phyloP scores from a whole-genome alignment of 2,329 filamentous ascomycete genomes.

The Arthrobotrys megalospora region DNA sequence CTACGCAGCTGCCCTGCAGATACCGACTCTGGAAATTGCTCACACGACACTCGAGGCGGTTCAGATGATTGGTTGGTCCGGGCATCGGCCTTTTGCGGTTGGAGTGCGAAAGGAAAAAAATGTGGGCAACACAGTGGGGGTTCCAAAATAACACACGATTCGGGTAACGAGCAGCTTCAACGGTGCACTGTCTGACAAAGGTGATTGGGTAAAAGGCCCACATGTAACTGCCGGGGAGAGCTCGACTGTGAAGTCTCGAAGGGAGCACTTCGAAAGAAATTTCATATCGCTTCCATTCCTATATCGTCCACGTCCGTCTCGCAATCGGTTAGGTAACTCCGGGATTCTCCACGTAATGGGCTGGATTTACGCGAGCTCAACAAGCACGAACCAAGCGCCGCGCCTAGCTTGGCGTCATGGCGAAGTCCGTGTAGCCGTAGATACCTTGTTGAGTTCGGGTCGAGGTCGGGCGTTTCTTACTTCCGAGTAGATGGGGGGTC shows the following conservation, averaged over 20 bases:
- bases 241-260: not conserved
- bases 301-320: no score
- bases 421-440: not conserved
- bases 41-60: constrained; percentile 15
- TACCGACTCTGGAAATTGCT: constrained; percentile 20
- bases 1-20: constrained; percentile 4
- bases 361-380: constrained; percentile 12
- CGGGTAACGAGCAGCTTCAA: not conserved
- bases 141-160: constrained; percentile 15
- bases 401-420: constrained; percentile 17
- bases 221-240: constrained; percentile 14
- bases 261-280: no score
- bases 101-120: not conserved
- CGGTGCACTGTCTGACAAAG: not conserved
- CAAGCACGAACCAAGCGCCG: not conserved
- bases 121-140: constrained; percentile 16
- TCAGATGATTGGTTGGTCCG: constrained; percentile 8
- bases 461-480: not conserved
- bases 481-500: no score
- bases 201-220: constrained; percentile 8
- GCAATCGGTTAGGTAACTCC: constrained; percentile 15
- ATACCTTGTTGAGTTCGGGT: not conserved
- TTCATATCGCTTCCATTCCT: no score
- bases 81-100: not conserved
- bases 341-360: not conserved